Evolutionary conservation across 495 filamentous ascomycete genomes (phyloP).

Genomic region (Letharia columbiana): DNA sequence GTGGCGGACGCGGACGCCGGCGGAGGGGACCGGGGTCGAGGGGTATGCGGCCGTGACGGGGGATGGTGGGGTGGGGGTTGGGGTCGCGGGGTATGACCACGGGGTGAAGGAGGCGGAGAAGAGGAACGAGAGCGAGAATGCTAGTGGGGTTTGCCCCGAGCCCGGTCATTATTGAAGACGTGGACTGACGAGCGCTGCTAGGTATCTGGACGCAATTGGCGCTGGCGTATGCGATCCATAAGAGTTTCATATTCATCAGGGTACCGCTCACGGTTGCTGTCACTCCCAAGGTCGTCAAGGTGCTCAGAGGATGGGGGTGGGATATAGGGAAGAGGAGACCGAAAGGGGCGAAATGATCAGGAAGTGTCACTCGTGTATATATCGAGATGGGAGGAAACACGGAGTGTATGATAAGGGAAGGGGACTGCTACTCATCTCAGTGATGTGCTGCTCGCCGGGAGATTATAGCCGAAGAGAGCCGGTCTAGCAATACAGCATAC

Average conservation of each 20-base stretch:
- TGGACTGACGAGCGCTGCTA: conserved; percentile 24
- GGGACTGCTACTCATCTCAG: neutral
- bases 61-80: conserved; percentile 11
- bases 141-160: conserved; percentile 37
- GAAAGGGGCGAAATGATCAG: conserved; percentile 28
- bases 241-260: conserved; percentile 91
- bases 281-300: conserved; percentile 84
- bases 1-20: conserved; percentile 7
- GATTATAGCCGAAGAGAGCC: neutral
- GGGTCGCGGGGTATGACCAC: conserved; percentile 23
- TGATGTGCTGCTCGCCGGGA: neutral
- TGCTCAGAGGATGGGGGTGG: conserved; percentile 76
- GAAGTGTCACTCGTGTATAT: neutral
- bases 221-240: conserved; percentile 94
- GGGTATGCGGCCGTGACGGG: conserved; percentile 10
- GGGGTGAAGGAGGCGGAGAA: conserved; percentile 31
- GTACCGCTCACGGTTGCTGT: conserved; percentile 84
- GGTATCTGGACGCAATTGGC: conserved; percentile 83
- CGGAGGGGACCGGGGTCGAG: conserved; percentile 16
- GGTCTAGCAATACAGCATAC: neutral
- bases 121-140: conserved; percentile 37
- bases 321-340: conserved; percentile 57
- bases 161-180: neutral
- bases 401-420: neutral
- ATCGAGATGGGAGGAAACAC: neutral